Evolutionary conservation across 2,329 filamentous ascomycete species (phyloP), one percentile per base, ranked within the genome.

Genomic region (Fusarium anguioides): DNA sequence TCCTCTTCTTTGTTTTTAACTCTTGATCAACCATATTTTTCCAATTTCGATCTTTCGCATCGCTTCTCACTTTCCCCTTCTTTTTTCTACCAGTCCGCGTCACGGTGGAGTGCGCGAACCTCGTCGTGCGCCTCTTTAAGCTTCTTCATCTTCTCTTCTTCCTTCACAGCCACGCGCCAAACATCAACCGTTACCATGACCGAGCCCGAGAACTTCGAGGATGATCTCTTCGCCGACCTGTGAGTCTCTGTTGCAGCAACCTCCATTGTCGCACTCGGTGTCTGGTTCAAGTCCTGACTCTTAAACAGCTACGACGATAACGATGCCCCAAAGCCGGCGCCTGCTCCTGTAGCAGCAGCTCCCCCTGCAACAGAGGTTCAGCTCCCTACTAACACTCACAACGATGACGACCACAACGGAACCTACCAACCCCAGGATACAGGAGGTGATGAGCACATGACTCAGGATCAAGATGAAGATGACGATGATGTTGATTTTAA

Each of bases 221-320:
- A 97, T 75, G 94, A 97, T 85, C 91, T 97, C 80, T 97, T 97
- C 80, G 94, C 94, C 74, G 94, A 97, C 81, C 87, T 97, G 94
- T 97, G 84, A 81, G 93, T 71, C 31, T 21, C 11, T 33, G 9
- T n/a, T 31, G 23, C 8, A 23, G 14, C 20, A n/a, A 24, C 17
- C 27, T 15, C 41, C 20, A 18, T 8, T 15, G 15, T 23, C 39
- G 26, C 29, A 33, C 20, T 23, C 6, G 14, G 5, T 23, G 26
- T 26, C 26, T 20, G n/a, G 21, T 36, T 8, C 5, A 14, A 12
- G 36, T 40, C 10, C 68, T 70, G 31, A 70, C 39, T 53, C 21
- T 23, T 6, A 5, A 20, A 53, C 66, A 91, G 89, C 61, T 91
- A 91, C 75, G 88, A 92, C 67, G 89, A 91, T 68, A 87, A 90